Base-by-base conservation (phyloP, 768 basidiomycete species). In the Amyloporia xantha region DNA sequence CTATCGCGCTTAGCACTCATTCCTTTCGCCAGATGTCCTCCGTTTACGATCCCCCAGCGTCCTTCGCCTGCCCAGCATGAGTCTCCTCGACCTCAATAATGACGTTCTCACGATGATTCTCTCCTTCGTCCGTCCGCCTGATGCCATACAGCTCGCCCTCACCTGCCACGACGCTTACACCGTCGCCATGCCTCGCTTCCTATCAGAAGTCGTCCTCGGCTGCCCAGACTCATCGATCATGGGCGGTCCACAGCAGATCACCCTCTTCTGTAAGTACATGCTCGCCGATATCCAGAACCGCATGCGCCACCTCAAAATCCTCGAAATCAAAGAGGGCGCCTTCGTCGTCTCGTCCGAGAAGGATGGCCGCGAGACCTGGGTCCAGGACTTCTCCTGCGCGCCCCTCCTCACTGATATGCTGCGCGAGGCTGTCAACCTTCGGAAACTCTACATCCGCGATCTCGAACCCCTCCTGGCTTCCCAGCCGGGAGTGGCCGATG, bases 371-470 rank as follows among this genome's bases (percentile, higher is more conserved):
- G 46, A 43, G 6, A 42, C 49, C 13, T 43, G 52, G 33, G 43
- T 48, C 24, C 51, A 51, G 13, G 52, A 56, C 49, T 56, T 51
- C 44, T 53, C 51, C 19, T 40, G 51, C 25, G 55, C 55, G 17
- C 39, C 48, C 44, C 41, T 44, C 43, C 52, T 56, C 47, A 45
- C 55, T 17, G 37, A 46, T 25, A 49, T 56, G 42, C 52, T 56
- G 11, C 48, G n/a, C 21, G 27, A 45, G 35, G 55, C 52, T 5
- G 41, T 39, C 49, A 56, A 56, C 40, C 55, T 56, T 17, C 55
- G 55, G 35, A 24, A 48, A 30, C 41, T 56, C 47, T 42, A 52
- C 24, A 56, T 56, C 35, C 55, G 55, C 27, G 55, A 56, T 43
- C 51, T 52, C 17, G 55, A 56, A 23, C 52, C 55, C 28, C 52